Evolutionary conservation across 2,329 filamentous ascomycete species (phyloP).

Genomic region (Pseudocercospora macadamiae): DNA sequence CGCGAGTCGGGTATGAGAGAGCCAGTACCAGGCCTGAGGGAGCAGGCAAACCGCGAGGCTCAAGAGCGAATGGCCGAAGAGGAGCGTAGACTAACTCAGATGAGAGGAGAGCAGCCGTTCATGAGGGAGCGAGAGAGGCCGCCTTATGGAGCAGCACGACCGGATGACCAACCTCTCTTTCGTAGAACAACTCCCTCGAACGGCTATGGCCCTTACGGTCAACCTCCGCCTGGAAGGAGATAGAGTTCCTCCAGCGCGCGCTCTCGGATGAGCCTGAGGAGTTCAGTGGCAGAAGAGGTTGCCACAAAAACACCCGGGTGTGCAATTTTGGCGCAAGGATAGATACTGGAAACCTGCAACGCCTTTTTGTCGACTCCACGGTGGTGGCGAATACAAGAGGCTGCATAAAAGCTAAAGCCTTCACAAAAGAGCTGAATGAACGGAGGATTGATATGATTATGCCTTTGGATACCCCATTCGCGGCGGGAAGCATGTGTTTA

Average conservation of each 20-base stretch:
- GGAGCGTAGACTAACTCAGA: not conserved
- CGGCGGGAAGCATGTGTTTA: constrained; percentile 1
- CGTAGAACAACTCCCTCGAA: constrained; percentile 1
- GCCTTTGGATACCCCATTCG: constrained; percentile 11
- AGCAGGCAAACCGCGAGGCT: constrained; percentile 11
- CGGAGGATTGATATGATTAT: constrained; percentile 8
- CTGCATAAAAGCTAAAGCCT: too few species aligned
- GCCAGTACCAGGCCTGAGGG: not conserved
- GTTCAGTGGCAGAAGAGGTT: too few species aligned
- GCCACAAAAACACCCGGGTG: too few species aligned
- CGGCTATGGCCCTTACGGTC: constrained; percentile 1
- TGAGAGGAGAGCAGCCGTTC: constrained; percentile 1
- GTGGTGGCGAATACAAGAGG: too few species aligned
- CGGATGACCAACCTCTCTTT: not conserved
- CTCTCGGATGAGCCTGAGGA: not conserved
- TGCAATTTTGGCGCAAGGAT: too few species aligned
- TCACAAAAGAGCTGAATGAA: too few species aligned
- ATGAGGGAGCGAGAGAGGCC: not conserved
- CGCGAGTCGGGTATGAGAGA: not conserved
- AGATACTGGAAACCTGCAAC: too few species aligned
- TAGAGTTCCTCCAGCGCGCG: not conserved
- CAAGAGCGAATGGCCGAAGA: constrained; percentile 6
- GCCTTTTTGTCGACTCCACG: too few species aligned
- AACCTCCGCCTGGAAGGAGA: not conserved
- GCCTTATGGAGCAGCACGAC: not conserved